Evolutionary conservation across 2,329 filamentous ascomycete species (phyloP).

Genomic region (Pestalotiopsis sp.): DNA sequence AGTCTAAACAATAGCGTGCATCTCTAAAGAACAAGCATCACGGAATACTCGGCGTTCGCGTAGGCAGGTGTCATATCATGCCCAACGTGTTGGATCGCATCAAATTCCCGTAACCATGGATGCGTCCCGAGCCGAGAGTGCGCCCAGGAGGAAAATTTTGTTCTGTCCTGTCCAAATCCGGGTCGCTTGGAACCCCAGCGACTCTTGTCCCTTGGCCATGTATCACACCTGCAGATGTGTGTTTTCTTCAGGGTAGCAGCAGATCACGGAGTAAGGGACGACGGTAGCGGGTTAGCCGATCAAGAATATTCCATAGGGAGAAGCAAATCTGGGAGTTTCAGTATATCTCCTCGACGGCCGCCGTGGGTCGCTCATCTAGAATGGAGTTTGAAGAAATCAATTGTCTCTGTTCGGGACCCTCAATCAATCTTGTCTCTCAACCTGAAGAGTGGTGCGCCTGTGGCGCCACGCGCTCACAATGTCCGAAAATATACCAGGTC

Average conservation of each 20-base stretch:
- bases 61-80: not conserved
- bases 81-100: not conserved
- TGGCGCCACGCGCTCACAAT: not conserved
- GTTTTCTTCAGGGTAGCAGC: not conserved
- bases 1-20: not conserved
- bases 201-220: not conserved
- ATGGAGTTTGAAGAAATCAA: not conserved
- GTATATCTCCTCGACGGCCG: not conserved
- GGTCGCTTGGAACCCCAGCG: not conserved
- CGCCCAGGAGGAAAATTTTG: too few relatives aligned
- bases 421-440: not conserved
- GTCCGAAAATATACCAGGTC: slow-evolving; percentile 30
- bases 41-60: not conserved
- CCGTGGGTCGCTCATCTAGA: not conserved
- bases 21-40: not conserved
- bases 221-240: not conserved
- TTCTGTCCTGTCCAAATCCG: not conserved
- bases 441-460: not conserved
- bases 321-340: not conserved
- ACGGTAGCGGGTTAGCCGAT: not conserved
- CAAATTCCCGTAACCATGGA: not conserved
- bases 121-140: not conserved
- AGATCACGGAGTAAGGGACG: not conserved
- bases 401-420: not conserved
- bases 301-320: not conserved